These are phyloP conservation scores for Pseudoscleropodium purum DNA, from an alignment of 225 moss, liverwort and hornwort species.

Conservation along the genomic window DNA sequence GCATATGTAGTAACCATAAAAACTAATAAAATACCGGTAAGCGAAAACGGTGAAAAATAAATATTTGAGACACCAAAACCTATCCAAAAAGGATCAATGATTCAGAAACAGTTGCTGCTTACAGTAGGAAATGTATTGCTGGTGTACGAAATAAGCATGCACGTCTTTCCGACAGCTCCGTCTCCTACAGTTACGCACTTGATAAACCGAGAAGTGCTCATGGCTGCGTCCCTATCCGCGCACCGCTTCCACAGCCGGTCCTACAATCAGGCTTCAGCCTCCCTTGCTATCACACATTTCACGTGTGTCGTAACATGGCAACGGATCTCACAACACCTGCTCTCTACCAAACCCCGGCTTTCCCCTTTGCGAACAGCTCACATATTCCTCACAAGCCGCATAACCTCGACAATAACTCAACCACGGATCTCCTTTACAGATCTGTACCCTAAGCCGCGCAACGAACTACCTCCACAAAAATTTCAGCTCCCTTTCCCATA, in stretches of 20 bases:
- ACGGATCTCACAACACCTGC: constrained; percentile 27
- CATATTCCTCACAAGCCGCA: constrained; percentile 5
- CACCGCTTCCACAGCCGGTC: constrained; percentile 11
- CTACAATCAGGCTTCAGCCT: constrained; percentile 26
- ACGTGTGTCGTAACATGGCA: constrained; percentile 39
- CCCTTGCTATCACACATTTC: constrained; percentile 39
- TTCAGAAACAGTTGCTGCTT: constrained; percentile 21
- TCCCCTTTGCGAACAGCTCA: not conserved
- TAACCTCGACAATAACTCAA: not conserved
- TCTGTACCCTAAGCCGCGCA: constrained; percentile 18
- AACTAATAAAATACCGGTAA: not conserved
- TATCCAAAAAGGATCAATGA: not conserved
- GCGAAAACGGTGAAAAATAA: not conserved
- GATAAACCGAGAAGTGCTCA: constrained; percentile 99
- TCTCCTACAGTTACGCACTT: constrained; percentile 99
- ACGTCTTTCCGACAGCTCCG: constrained; percentile 99
- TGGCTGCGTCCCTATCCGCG: constrained; percentile 43
- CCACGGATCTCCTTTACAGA: constrained; percentile 6
- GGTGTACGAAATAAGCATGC: constrained; percentile 99
- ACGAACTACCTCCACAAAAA: constrained; percentile 4
- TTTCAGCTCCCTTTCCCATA: constrained; percentile 30
- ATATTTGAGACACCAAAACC: not conserved
- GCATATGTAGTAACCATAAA: not conserved
- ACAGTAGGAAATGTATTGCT: constrained; percentile 99
- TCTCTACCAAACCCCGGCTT: not conserved